Percentiles rank a stretch among this genome's conserved stretches.
phyloP scores from a whole-genome alignment of 2,329 filamentous ascomycete genomes.

The Juglanconis sp. region DNA sequence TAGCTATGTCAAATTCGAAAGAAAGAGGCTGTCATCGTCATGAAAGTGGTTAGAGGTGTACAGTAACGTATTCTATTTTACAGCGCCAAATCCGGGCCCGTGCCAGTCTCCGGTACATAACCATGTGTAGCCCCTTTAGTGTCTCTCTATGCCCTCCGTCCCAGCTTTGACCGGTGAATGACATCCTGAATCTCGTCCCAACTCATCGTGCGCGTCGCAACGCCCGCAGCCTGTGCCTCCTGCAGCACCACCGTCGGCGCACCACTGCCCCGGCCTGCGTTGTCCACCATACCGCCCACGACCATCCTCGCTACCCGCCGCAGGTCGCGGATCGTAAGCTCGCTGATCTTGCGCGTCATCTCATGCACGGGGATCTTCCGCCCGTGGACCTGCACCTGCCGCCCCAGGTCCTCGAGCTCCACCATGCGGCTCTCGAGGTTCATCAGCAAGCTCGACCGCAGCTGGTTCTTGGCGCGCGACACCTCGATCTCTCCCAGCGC shows the following conservation, averaged over 20 bases:
- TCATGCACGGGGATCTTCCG: slow-evolving; percentile 86
- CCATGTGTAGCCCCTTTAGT: background rate
- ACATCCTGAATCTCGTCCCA: slow-evolving; percentile 91
- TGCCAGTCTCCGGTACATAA: background rate
- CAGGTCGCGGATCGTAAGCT: slow-evolving; percentile 75
- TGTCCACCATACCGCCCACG: slow-evolving; percentile 72
- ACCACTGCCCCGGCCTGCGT: slow-evolving; percentile 74
- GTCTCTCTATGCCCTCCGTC: slow-evolving; percentile 40
- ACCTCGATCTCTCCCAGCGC: slow-evolving; percentile 76
- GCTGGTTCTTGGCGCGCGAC: slow-evolving; percentile 91
- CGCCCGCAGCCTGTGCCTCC: slow-evolving; percentile 75
- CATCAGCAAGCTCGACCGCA: slow-evolving; percentile 87
- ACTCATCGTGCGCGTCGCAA: slow-evolving; percentile 63
- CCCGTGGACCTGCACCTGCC: slow-evolving; percentile 96
- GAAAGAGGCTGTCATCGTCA: background rate
- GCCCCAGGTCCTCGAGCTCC: slow-evolving; percentile 89
- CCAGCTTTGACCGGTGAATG: slow-evolving; percentile 80
- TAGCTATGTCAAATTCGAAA: too few species aligned
- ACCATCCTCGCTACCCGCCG: slow-evolving; percentile 76
- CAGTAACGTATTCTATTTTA: background rate
- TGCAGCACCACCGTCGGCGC: slow-evolving; percentile 92
- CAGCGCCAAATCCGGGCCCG: background rate
- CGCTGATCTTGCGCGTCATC: slow-evolving; percentile 87
- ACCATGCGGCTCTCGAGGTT: slow-evolving; percentile 97
- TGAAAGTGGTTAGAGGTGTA: background rate